Evolutionary conservation across 768 basidiomycete species (phyloP).

Genomic region (Hygrocybe coccinea): DNA sequence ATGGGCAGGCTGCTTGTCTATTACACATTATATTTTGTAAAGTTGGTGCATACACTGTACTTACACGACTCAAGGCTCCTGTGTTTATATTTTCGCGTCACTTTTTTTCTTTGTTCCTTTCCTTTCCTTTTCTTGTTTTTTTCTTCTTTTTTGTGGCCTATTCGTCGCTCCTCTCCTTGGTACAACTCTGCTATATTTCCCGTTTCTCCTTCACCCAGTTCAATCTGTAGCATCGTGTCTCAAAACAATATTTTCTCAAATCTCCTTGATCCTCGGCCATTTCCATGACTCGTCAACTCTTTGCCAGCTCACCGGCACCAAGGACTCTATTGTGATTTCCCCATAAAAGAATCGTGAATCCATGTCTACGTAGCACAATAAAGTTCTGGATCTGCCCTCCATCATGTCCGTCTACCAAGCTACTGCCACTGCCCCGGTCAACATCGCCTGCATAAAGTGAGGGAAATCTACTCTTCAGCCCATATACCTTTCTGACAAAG

Average conservation of each 20-base stretch:
- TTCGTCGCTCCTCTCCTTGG: background rate
- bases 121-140: background rate
- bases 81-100: background rate
- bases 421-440: slow-evolving; percentile 89
- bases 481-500: slow-evolving; percentile 3
- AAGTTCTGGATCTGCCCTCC: background rate
- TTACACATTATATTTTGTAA: background rate
- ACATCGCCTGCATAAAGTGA: slow-evolving; percentile 98
- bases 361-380: too few species aligned
- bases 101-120: background rate
- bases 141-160: slow-evolving; percentile 11
- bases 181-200: background rate
- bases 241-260: background rate
- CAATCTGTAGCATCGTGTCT: background rate
- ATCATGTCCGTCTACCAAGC: slow-evolving; percentile 72
- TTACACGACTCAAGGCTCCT: background rate
- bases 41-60: background rate
- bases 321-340: too few species aligned
- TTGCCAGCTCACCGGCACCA: too few species aligned
- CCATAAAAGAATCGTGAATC: too few species aligned
- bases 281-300: too few species aligned
- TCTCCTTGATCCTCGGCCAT: background rate
- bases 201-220: background rate
- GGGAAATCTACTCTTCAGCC: slow-evolving; percentile 6
- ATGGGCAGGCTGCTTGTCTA: background rate